A percentile compares a stretch with the other conserved stretches of the same genome.
phyloP scores from a whole-genome alignment of 2,329 filamentous ascomycete genomes.

The Fusarium liriodendri region DNA sequence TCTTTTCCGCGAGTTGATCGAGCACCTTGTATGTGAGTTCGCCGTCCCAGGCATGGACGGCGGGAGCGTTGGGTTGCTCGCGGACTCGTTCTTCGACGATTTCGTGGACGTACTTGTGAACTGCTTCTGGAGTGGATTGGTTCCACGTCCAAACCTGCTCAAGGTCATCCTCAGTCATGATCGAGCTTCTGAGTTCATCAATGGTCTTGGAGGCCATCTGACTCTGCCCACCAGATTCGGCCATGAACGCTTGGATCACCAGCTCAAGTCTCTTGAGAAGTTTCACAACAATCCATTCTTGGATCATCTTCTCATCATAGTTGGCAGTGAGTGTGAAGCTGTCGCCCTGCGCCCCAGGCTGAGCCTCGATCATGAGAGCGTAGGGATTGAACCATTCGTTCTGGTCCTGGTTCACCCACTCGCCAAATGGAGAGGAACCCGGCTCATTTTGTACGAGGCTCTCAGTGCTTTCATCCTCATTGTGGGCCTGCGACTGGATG shows the following conservation, averaged over 20 bases:
- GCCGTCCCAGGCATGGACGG: slow-evolving; percentile 20
- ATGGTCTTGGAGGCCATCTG: background rate
- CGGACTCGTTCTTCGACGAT: background rate
- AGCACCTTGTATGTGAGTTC: background rate
- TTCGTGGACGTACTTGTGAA: background rate
- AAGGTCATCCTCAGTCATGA: background rate
- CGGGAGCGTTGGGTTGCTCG: background rate
- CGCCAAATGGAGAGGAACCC: background rate
- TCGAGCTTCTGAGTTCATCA: background rate
- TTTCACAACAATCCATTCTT: background rate
- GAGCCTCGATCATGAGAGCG: background rate
- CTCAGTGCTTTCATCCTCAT: background rate
- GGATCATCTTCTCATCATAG: background rate
- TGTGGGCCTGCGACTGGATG: background rate
- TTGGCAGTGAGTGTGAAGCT: background rate
- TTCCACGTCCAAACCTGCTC: background rate
- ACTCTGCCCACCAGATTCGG: background rate
- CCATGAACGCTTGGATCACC: background rate
- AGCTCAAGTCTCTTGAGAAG: background rate
- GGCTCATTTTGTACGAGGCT: background rate
- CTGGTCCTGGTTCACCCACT: background rate
- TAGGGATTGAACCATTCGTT: background rate
- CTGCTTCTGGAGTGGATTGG: background rate
- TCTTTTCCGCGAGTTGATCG: background rate
- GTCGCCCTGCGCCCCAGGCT: background rate